A percentile compares a stretch with the other conserved stretches of the same genome.
Conservation (phyloP, 768 basidiomycete genomes). For the Hericium rajendrae region DNA sequence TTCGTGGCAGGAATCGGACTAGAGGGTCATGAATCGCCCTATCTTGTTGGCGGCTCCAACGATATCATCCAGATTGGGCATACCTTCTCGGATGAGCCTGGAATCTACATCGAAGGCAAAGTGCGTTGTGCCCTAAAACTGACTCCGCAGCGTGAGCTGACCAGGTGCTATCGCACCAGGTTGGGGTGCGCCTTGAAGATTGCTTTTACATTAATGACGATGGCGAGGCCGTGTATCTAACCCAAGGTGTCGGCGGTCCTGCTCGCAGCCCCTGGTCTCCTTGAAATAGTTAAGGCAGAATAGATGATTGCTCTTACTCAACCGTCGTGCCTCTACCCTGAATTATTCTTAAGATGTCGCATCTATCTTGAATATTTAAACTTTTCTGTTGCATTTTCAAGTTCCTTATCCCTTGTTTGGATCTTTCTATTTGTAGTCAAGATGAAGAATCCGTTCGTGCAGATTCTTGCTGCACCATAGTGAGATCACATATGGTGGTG, state of each 20-base stretch:
- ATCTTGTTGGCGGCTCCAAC: conserved; percentile 61
- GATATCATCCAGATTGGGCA: conserved; percentile 53
- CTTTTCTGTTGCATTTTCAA: too few species aligned
- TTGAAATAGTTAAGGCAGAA: conserved; percentile 12
- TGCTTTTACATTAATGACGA: conserved; percentile 55
- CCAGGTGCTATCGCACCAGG: conserved; percentile 32
- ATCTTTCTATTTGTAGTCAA: too few species aligned
- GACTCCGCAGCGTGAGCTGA: background rate
- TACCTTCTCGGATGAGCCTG: conserved; percentile 78
- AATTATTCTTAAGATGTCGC: too few species aligned
- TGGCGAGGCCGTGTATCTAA: conserved; percentile 52
- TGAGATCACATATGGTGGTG: too few species aligned
- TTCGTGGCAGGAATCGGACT: conserved; percentile 60
- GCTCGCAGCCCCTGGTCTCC: conserved; percentile 30
- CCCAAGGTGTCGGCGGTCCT: conserved; percentile 53
- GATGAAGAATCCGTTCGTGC: too few species aligned
- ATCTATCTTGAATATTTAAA: too few species aligned
- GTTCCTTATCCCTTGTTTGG: too few species aligned
- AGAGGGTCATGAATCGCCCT: conserved; percentile 76
- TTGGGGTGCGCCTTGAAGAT: conserved; percentile 78
- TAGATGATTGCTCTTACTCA: too few species aligned
- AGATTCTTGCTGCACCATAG: too few species aligned
- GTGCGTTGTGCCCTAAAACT: conserved; percentile 23
- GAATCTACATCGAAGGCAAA: conserved; percentile 61
- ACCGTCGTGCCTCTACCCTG: too few species aligned